These are phyloP conservation scores for Cucurbita argyrosperma DNA, from an alignment of 306 rosid species.

Conservation along the genomic window DNA sequence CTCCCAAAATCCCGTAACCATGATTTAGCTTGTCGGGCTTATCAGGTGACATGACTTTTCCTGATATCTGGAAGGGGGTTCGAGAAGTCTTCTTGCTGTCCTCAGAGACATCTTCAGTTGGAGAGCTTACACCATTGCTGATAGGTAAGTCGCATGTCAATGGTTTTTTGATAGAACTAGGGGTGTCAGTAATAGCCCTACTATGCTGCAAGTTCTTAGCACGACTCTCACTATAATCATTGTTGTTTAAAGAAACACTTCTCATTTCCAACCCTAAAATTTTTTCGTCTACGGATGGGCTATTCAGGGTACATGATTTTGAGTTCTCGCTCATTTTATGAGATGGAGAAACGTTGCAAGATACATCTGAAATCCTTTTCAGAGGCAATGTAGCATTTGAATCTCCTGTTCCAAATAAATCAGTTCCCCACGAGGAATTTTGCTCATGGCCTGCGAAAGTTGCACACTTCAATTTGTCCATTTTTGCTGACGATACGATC, in stretches of 20 bases:
- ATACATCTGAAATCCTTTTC: constrained; percentile 24
- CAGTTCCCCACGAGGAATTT: constrained; percentile 15
- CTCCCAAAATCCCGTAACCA: constrained; percentile 15
- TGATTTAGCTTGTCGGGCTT: constrained; percentile 16
- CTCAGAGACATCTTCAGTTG: constrained; percentile 14
- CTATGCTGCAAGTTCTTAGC: constrained; percentile 7
- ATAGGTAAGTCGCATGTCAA: constrained; percentile 16
- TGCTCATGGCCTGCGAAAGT: constrained; percentile 20
- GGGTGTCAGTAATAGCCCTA: constrained; percentile 6
- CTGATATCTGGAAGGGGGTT: constrained; percentile 13
- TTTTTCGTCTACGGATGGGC: constrained; percentile 15
- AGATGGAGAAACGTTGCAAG: constrained; percentile 28
- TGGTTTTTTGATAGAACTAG: constrained; percentile 13
- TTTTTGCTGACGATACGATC: constrained; percentile 13
- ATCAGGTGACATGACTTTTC: constrained; percentile 14
- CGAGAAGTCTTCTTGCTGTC: constrained; percentile 17
- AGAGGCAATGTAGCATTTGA: constrained; percentile 27
- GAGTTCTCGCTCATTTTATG: constrained; percentile 17
- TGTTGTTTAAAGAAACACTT: constrained; percentile 14
- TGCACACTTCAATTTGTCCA: constrained; percentile 15
- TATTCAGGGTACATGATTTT: constrained; percentile 18
- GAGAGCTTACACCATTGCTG: constrained; percentile 10
- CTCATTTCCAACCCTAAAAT: constrained; percentile 13
- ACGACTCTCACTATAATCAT: constrained; percentile 5
- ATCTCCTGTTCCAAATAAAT: constrained; percentile 16